Percentiles rank a stretch among this genome's conserved stretches.
phyloP scores from a whole-genome alignment of 2,329 filamentous ascomycete genomes.

The Colletotrichum nymphaeae region DNA sequence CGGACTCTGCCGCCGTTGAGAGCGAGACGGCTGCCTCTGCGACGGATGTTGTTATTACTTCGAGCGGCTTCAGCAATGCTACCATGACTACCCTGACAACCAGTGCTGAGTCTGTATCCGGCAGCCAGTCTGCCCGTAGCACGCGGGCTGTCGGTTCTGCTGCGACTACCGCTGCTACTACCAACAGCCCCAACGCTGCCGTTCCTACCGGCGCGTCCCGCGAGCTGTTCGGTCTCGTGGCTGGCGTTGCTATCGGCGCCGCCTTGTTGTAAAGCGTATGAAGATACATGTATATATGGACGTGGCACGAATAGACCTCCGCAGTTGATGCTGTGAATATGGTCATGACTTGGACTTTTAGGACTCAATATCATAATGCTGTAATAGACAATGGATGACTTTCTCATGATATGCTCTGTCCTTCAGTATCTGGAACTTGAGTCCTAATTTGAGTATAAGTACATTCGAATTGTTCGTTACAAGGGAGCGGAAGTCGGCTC shows the following conservation, averaged over 20 bases:
- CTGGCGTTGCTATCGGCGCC: constrained; percentile 9
- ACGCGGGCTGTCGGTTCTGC: not conserved
- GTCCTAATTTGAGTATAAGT: too few relatives aligned
- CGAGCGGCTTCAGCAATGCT: not conserved
- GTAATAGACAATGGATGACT: not conserved
- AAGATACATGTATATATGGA: not conserved
- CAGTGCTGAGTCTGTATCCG: not conserved
- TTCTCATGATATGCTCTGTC: not conserved
- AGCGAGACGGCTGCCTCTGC: not conserved
- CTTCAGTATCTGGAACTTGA: too few relatives aligned
- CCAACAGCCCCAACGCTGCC: constrained; percentile 2
- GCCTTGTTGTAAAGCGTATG: constrained; percentile 7
- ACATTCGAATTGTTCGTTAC: too few relatives aligned
- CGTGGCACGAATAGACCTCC: not conserved
- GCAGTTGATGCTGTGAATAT: not conserved
- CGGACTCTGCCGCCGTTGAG: not conserved
- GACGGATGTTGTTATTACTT: not conserved
- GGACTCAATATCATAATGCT: not conserved
- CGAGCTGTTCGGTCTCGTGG: constrained; percentile 5
- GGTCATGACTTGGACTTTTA: not conserved
- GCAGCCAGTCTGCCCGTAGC: not conserved
- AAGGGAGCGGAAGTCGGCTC: too few relatives aligned
- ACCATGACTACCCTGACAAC: not conserved
- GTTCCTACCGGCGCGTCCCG: not conserved
- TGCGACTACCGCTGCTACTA: not conserved